phyloP scores from a whole-genome alignment of 2,329 filamentous ascomycete genomes.

The Blastomyces gilchristii region DNA sequence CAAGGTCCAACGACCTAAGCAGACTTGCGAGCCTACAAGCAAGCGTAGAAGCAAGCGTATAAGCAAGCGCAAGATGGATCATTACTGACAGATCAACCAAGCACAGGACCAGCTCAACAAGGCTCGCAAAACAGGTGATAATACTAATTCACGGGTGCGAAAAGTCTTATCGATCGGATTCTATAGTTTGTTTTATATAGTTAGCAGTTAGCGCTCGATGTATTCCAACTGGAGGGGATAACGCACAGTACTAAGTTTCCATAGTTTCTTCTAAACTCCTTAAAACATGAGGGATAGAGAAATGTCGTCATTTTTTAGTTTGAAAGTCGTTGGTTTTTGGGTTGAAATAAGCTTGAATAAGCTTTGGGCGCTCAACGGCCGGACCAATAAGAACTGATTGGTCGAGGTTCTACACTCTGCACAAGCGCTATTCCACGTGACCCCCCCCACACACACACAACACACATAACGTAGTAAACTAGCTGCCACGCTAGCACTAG shows the following conservation, averaged over 20 bases:
- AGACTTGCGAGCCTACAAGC: not conserved
- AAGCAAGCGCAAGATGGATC: too few species aligned
- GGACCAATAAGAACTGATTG: not conserved
- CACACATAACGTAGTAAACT: too few species aligned
- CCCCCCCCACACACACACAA: too few species aligned
- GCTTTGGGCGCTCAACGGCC: not conserved
- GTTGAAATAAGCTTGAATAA: constrained; percentile 1
- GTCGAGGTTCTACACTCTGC: not conserved
- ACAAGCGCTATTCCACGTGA: too few species aligned
- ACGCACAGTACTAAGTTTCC: not conserved
- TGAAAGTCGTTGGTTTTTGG: not conserved
- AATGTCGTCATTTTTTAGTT: not conserved
- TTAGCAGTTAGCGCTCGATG: not conserved
- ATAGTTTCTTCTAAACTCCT: not conserved
- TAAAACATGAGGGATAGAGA: not conserved
- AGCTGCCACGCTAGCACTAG: too few species aligned
- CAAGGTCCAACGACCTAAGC: not conserved
- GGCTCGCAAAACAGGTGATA: too few species aligned
- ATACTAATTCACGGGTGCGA: not conserved
- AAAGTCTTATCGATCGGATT: not conserved
- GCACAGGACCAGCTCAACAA: too few species aligned
- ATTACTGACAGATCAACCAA: too few species aligned
- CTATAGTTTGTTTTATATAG: not conserved
- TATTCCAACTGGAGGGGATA: not conserved
- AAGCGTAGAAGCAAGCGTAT: not conserved